Evolutionary conservation across 805 yeast species (phyloP).

Genomic region (Saccharomycopsis babjevae): DNA sequence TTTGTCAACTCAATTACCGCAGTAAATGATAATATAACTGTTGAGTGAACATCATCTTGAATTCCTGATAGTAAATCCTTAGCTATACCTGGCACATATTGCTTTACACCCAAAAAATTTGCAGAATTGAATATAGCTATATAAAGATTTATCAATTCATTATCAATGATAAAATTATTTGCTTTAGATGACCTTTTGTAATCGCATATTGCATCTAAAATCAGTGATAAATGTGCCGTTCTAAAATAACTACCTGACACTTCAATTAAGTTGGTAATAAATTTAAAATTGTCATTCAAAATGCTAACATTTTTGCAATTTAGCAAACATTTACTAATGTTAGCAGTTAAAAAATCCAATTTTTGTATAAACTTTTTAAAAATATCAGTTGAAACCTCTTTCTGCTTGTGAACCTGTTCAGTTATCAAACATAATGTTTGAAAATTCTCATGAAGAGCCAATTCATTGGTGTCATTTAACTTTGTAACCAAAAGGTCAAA

Average conservation of each 20-base stretch:
- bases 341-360: neutral
- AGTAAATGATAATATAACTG: constrained; percentile 1
- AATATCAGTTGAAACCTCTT: neutral
- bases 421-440: constrained; percentile 6
- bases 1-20: neutral
- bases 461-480: constrained; percentile 11
- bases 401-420: neutral
- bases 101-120: constrained; percentile 10
- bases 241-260: constrained; percentile 3
- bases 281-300: constrained; percentile 4
- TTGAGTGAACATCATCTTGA: neutral
- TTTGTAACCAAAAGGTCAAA: constrained; percentile 6
- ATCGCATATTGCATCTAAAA: constrained; percentile 3
- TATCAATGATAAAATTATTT: constrained; percentile 5
- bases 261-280: constrained; percentile 1
- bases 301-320: constrained; percentile 2
- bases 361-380: neutral
- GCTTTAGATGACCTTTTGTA: neutral
- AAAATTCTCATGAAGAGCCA: constrained; percentile 12
- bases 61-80: constrained; percentile 7
- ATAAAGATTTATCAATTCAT: constrained; percentile 9
- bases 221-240: neutral
- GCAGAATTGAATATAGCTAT: constrained; percentile 6
- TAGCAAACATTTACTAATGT: neutral
- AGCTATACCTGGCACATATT: constrained; percentile 1